A percentile compares a stretch with the other conserved stretches of the same genome.
These are phyloP conservation scores for Russula sp. DNA, from an alignment of 768 basidiomycete species.

Conservation along the genomic window DNA sequence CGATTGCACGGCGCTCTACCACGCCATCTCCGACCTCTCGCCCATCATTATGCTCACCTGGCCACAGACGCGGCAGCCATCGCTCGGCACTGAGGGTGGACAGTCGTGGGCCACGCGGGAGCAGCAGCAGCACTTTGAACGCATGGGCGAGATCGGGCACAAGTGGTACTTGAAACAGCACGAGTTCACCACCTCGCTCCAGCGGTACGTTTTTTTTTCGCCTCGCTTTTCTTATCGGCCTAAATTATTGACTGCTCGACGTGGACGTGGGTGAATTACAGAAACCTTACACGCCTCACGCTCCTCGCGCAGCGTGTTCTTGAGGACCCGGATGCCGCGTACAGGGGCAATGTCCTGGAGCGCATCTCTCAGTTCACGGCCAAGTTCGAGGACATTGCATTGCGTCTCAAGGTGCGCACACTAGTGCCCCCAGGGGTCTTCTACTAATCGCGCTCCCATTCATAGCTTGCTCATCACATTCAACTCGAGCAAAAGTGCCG, in stretches of 20 bases:
- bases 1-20: not conserved
- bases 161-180: constrained; percentile 20
- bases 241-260: not conserved
- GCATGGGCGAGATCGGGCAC: constrained; percentile 2
- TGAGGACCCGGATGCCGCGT: constrained; percentile 15
- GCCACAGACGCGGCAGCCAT: constrained; percentile 5
- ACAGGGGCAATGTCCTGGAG: constrained; percentile 3
- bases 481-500: constrained; percentile 14
- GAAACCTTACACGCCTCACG: constrained; percentile 13
- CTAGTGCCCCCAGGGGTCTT: not conserved
- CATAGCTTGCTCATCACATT: constrained; percentile 13
- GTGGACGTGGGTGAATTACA: not conserved
- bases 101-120: not conserved
- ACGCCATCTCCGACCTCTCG: not conserved
- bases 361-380: constrained; percentile 13
- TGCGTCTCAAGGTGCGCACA: constrained; percentile 14
- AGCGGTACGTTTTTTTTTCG: not conserved
- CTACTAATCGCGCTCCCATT: not conserved
- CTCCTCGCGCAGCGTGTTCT: constrained; percentile 13
- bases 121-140: not conserved
- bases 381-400: constrained; percentile 12
- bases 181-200: constrained; percentile 17
- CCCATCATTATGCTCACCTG: constrained; percentile 10
- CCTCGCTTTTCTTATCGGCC: not conserved
- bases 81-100: constrained; percentile 11